Percentiles rank a stretch among this genome's conserved stretches.
Evolutionary conservation across 2,329 filamentous ascomycete species (phyloP).

Genomic region (Harringtonia lauricola): DNA sequence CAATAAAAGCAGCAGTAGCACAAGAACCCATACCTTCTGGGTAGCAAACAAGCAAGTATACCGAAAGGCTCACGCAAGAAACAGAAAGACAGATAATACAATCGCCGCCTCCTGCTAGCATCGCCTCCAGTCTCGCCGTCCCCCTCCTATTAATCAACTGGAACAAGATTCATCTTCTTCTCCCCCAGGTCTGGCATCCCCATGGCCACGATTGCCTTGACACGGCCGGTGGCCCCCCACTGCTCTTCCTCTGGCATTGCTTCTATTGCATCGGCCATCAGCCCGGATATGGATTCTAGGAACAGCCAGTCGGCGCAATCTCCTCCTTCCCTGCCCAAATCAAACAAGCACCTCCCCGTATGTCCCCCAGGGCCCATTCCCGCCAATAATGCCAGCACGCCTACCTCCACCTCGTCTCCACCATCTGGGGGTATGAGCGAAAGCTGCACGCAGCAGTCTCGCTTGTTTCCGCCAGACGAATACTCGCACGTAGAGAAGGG

Average conservation of each 20-base stretch:
- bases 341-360: constrained; percentile 84
- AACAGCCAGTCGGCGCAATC: constrained; percentile 19
- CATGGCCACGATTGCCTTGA: constrained; percentile 47
- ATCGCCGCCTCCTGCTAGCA: neutral
- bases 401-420: constrained; percentile 35
- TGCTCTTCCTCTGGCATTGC: constrained; percentile 20
- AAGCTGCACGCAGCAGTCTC: constrained; percentile 48
- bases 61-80: too few relatives aligned
- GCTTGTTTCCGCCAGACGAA: constrained; percentile 62
- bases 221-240: constrained; percentile 21
- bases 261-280: constrained; percentile 19
- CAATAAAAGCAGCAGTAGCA: too few relatives aligned
- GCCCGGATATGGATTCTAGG: constrained; percentile 26
- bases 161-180: too few relatives aligned
- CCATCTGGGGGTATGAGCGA: constrained; percentile 16
- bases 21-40: too few relatives aligned
- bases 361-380: constrained; percentile 68
- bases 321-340: constrained; percentile 37
- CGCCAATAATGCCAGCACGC: neutral
- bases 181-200: neutral
- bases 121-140: neutral
- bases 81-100: neutral
- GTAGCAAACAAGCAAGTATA: too few relatives aligned
- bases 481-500: constrained; percentile 36
- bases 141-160: neutral